Evolutionary conservation across 75 land plant species (phyloP).

Genomic region (Chamaecyparis obtusa): DNA sequence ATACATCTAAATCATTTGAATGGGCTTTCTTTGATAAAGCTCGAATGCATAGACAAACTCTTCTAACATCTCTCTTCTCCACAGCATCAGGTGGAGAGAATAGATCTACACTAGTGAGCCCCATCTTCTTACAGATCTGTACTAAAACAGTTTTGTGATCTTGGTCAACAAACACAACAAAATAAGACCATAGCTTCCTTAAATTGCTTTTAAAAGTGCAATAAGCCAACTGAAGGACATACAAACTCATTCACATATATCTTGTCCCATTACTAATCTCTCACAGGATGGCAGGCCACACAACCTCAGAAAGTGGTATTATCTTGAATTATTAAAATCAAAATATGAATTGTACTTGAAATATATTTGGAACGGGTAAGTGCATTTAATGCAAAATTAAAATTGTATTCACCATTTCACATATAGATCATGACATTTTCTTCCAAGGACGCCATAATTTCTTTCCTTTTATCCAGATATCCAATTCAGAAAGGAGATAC

Average conservation of each 20-base stretch:
- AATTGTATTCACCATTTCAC: neutral
- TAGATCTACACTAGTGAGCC: conserved; percentile 64
- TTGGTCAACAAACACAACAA: conserved; percentile 5
- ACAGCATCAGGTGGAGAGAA: conserved; percentile 84
- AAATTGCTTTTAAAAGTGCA: neutral
- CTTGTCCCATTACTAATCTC: neutral
- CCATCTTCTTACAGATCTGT: conserved; percentile 70
- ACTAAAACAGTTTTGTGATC: neutral
- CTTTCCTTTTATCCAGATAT: neutral
- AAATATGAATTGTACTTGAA: neutral
- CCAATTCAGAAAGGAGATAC: neutral
- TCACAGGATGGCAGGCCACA: neutral
- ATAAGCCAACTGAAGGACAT: neutral
- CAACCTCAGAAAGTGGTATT: neutral
- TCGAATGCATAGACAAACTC: conserved; percentile 75
- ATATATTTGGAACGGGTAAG: neutral
- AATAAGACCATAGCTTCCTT: neutral
- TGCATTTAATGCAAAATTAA: neutral
- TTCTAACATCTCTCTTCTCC: conserved; percentile 73
- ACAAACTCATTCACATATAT: neutral
- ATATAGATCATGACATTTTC: neutral
- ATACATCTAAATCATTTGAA: conserved; percentile 47
- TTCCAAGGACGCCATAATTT: neutral
- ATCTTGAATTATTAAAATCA: neutral
- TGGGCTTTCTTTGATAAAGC: conserved; percentile 76